Evolutionary conservation across 2,329 filamentous ascomycete genomes (phyloP), one percentile per base, ranked within the genome.

Genomic region (Trichoderma sp.): DNA sequence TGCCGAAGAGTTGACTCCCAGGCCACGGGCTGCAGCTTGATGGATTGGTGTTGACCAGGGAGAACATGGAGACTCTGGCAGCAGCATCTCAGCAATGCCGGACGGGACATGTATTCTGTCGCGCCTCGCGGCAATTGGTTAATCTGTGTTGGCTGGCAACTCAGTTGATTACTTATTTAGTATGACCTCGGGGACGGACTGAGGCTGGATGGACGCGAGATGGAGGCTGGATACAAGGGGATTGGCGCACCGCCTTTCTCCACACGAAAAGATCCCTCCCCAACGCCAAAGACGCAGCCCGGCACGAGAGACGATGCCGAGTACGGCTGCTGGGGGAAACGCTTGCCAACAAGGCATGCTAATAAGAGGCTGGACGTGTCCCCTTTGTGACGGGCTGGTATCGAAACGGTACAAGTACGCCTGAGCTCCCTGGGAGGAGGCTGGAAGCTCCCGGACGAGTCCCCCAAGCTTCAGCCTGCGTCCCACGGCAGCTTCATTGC

Each of bases 121-220:
- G 47, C 45, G 30, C 45, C 39, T 60, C 57, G 57, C 57, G 57
- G 57, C 57, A 60, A 51, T 60, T 60, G 57, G 47, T 51, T 26
- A 50, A 51, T 51, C 7, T 56, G 9, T n/a, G 30, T 14, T 50
- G 30, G 30, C 44, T 14, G 12, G 12, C 34, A 39, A 39, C 2
- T 39, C 34, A 14, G 12, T 39, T 39, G 34, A 5, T 39, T 14
- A 14, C 34, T 14, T 14, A 1, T 39, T 14, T 39, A 39, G 34
- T 14, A 39, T 5, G 34, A 39, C 12, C 34, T 39, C 14, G 34
- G 34, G 10, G 34, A 39, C 34, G 10, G 34, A 39, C 34, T 39
- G 34, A 39, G 34, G 34, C 34, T 39, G 34, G 28, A 39, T 39
- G 34, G 34, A 39, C 34, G 34, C 34, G 34, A 39, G 34, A 14